These are phyloP conservation scores for Rhizopogon roseolus DNA, from an alignment of 768 basidiomycete genomes.

Conservation along the genomic window DNA sequence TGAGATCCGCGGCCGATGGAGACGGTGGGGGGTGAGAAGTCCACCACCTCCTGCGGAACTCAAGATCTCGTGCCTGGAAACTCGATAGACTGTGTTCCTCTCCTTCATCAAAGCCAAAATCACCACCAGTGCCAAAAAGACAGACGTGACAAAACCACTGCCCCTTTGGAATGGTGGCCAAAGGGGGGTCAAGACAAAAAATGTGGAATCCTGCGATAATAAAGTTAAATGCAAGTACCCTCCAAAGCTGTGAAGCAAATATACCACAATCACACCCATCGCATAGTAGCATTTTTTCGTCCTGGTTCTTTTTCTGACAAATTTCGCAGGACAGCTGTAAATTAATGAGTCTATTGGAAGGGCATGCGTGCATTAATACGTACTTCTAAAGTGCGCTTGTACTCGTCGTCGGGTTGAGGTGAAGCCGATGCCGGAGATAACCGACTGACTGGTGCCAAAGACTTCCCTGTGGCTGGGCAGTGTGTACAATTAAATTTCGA, in stretches of 20 bases:
- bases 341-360: conserved; percentile 16
- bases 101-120: conserved; percentile 98
- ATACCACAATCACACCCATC: conserved; percentile 81
- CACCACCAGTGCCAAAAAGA: conserved; percentile 85
- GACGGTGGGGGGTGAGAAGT: conserved; percentile 60
- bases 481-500: not conserved
- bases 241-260: conserved; percentile 14
- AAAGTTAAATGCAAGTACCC: conserved; percentile 9
- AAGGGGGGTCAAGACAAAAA: conserved; percentile 92
- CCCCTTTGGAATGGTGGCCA: conserved; percentile 80
- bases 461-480: conserved; percentile 31
- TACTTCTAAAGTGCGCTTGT: conserved; percentile 52
- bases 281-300: conserved; percentile 88
- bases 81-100: conserved; percentile 90
- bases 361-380: conserved; percentile 15
- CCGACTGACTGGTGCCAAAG: conserved; percentile 15
- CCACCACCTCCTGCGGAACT: conserved; percentile 90
- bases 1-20: conserved; percentile 25
- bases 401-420: conserved; percentile 29
- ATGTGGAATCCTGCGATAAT: conserved; percentile 80
- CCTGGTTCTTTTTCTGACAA: conserved; percentile 84
- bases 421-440: conserved; percentile 16
- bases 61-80: conserved; percentile 87
- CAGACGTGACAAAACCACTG: conserved; percentile 97
- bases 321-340: conserved; percentile 85